Evolutionary conservation across 352 stramenopile species (phyloP), one percentile per base, ranked within the genome.

Genomic region (Pythium dissotocum): DNA sequence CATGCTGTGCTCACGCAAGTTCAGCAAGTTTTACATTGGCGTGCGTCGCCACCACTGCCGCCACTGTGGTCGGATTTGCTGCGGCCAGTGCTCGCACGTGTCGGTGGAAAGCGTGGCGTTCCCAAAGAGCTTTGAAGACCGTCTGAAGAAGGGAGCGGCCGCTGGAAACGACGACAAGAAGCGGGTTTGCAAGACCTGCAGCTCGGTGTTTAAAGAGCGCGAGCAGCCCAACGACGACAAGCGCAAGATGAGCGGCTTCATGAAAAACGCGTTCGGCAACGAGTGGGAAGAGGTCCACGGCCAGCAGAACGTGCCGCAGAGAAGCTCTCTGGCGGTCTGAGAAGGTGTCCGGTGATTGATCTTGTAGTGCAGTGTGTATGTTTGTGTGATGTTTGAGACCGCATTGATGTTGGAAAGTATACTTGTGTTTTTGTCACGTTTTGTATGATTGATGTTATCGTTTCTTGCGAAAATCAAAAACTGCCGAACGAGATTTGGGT

Each of bases 31-130:
- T 10, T 65, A 70, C 26, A 65, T 94, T 13, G 85, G 83, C 42
- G 77, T 90, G 30, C 84, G 87, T 49, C 88, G 88, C 26, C 88
- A 96, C 67, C 88, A 96, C 73, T 96, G 88, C 67, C 88, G 88
- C 14, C 88, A 94, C 74, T 95, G 88, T 62, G 88, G 87, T 0
- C 83, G 87, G 13, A 74, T 96, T 32, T 87, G 88, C 58, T 96
- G 88, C 58, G 83, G 85, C 16, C 74, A 89, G 59, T 96, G 88
- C 67, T 90, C 84, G 55, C 75, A 90, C 56, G 77, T 89, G 14
- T 90, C 81, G 13, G 75, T 96, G 10, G 84, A 92, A 52, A 83
- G 73, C 54, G 83, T 82, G 35, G 82, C 83, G 24, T 95, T 94
- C 64, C 84, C 87, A 9, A 71, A 78, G 65, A 74, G 77, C 3